A percentile compares a stretch with the other conserved stretches of the same genome.
Evolutionary conservation across 768 basidiomycete genomes (phyloP).

Genomic region (Mycena vitilis): DNA sequence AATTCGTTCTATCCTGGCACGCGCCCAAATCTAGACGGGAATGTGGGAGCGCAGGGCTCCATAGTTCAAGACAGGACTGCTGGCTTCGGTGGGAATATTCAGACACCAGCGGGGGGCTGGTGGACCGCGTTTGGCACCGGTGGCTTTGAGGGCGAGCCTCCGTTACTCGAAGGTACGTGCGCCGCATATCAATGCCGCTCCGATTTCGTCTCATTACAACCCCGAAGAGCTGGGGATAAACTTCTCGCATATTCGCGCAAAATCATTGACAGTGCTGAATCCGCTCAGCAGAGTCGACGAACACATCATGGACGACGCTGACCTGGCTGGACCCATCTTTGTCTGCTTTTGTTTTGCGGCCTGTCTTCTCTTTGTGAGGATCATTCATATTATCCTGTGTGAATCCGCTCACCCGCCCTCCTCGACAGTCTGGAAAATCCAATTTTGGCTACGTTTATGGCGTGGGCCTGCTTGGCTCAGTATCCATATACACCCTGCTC

Average conservation of each 20-base stretch:
- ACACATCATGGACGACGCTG: slow-evolving; percentile 99
- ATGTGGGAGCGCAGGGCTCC: slow-evolving; percentile 65
- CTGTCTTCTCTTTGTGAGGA: slow-evolving; percentile 88
- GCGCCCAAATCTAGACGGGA: slow-evolving; percentile 83
- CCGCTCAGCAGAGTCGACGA: slow-evolving; percentile 87
- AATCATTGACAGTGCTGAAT: slow-evolving; percentile 95
- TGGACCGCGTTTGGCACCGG: slow-evolving; percentile 97
- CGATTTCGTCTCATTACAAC: slow-evolving; percentile 2
- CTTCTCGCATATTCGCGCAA: slow-evolving; percentile 93
- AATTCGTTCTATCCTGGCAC: slow-evolving; percentile 75
- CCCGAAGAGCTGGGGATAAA: slow-evolving; percentile 94
- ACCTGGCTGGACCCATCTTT: slow-evolving; percentile 94
- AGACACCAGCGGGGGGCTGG: slow-evolving; percentile 79
- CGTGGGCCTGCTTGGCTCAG: slow-evolving; percentile 93
- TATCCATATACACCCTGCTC: slow-evolving; percentile 92
- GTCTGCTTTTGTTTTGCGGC: slow-evolving; percentile 96
- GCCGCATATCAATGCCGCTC: slow-evolving; percentile 5
- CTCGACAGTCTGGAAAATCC: slow-evolving; percentile 90
- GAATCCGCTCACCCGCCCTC: slow-evolving; percentile 25
- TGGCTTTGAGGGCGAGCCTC: slow-evolving; percentile 95
- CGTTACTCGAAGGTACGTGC: slow-evolving; percentile 87
- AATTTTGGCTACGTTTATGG: slow-evolving; percentile 99
- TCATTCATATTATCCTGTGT: slow-evolving; percentile 2
- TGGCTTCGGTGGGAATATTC: slow-evolving; percentile 79
- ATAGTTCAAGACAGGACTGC: slow-evolving; percentile 57